These are phyloP conservation scores for Staphylotrichum longicolle DNA, from an alignment of 495 filamentous ascomycete genomes.

Conservation along the genomic window DNA sequence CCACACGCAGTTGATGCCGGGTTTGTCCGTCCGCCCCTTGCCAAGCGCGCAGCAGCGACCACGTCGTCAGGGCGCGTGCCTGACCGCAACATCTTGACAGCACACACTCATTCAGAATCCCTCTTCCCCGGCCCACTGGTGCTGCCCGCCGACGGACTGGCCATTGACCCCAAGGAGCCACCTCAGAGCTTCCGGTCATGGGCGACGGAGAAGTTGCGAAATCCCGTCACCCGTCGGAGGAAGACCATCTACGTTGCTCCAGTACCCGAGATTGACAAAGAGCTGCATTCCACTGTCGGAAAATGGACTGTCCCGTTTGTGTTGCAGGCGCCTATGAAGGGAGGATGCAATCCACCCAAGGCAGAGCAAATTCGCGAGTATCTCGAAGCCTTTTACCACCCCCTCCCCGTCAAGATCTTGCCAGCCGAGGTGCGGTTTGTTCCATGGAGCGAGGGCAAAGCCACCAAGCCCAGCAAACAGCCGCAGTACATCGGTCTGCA, in stretches of 20 bases:
- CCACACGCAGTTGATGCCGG: conserved; percentile 30
- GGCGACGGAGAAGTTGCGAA: conserved; percentile 50
- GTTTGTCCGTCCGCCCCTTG: conserved; percentile 27
- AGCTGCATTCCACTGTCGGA: conserved; percentile 27
- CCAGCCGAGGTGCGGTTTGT: conserved; percentile 41
- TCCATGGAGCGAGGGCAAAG: conserved; percentile 40
- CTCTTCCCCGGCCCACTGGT: conserved; percentile 61
- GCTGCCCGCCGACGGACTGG: conserved; percentile 59
- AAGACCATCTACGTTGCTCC: conserved; percentile 56
- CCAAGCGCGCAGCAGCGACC: conserved; percentile 34
- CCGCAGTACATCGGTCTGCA: conserved; percentile 45
- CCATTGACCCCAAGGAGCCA: conserved; percentile 51
- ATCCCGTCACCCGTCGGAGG: conserved; percentile 47
- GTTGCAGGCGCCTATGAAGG: conserved; percentile 4
- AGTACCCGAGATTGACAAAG: conserved; percentile 37
- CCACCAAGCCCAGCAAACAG: conserved; percentile 8
- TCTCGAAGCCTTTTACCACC: conserved; percentile 60
- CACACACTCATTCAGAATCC: conserved; percentile 2
- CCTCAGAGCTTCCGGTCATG: conserved; percentile 59
- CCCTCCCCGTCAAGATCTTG: conserved; percentile 51
- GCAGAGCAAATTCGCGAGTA: conserved; percentile 49
- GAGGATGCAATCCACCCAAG: conserved; percentile 19
- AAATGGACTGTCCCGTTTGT: conserved; percentile 38
- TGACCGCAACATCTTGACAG: neutral
- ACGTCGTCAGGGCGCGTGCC: conserved; percentile 29